Evolutionary conservation across 73 alveolate genomes (phyloP), one percentile per base, ranked within the genome.

Genomic region (Paramecium tetraurelia): DNA sequence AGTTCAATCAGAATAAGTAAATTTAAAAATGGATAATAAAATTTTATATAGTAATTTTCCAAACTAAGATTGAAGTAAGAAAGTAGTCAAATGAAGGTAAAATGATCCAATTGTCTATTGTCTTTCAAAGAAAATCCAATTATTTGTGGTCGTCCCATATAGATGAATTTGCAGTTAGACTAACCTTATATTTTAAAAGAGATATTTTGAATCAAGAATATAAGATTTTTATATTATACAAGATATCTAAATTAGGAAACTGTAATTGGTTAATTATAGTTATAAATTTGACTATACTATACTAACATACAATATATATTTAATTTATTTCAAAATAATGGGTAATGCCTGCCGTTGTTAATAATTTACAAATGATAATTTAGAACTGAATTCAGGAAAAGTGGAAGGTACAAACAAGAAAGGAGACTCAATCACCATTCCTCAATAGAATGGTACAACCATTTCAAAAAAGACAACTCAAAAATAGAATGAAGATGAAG

Each of bases 271-370:
- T 0, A 40, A 8, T 40, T 7, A 7, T 1, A 40, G 48, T 40
- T 40, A 40, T 40, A 40, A 40, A 40, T 0, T 40, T 40, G n/a
- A 40, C 7, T 40, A 40, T 8, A 40, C 7, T 40, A 40, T 8
- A 40, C 16, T 40, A 40, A 2, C 14, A 40, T 40, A 36, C 10
- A 40, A 7, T 7, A 40, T 40, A 53, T n/a, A 53, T 18, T 53
- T n/a, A 75, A 14, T 44, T 44, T 44, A 21, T 44, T 80, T 31
- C 46, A 43, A 80, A 14, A 16, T n/a, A 43, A 80, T 80, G 90
- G 90, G 90, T 41, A 80, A 80, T 80, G 86, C 86, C n/a, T 80
- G 90, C 33, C 43, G 57, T 41, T 80, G 90, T 48, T 41, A 80
- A 44, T 46, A 41, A 46, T 33, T 27, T 14, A 27, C n/a, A 43